Evolutionary conservation across 306 rosid species (phyloP).

Genomic region (Pterocarpus macrocarpus): DNA sequence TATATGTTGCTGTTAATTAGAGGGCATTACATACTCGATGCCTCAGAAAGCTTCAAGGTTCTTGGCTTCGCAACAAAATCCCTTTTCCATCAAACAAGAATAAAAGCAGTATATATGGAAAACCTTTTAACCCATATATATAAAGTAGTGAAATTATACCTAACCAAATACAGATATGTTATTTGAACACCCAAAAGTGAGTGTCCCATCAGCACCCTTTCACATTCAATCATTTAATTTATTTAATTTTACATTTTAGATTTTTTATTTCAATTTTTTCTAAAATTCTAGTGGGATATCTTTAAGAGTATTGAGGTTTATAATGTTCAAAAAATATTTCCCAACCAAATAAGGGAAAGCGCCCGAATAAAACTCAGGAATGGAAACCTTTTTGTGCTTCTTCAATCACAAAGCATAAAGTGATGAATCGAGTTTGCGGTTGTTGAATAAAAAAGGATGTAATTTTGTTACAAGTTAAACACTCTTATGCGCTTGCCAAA

Average conservation of each 20-base stretch:
- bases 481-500: neutral
- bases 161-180: neutral
- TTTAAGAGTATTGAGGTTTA: no score
- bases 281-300: no score
- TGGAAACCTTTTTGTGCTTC: conserved; percentile 40
- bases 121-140: no score
- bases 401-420: neutral
- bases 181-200: no score
- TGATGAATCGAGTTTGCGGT: neutral
- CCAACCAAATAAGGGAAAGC: conserved; percentile 40
- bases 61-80: conserved; percentile 56
- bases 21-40: conserved; percentile 62
- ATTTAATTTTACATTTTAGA: no score
- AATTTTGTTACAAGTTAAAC: no score
- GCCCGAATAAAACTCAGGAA: conserved; percentile 39
- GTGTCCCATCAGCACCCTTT: no score
- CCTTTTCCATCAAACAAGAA: neutral
- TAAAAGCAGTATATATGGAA: neutral
- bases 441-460: neutral
- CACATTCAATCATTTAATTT: no score
- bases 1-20: conserved; percentile 56
- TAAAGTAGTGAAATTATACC: no score
- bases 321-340: no score
- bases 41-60: conserved; percentile 59
- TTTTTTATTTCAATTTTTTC: no score